Evolutionary conservation across 2,329 filamentous ascomycete genomes (phyloP).

Genomic region (Pestalotiopsis sp.): DNA sequence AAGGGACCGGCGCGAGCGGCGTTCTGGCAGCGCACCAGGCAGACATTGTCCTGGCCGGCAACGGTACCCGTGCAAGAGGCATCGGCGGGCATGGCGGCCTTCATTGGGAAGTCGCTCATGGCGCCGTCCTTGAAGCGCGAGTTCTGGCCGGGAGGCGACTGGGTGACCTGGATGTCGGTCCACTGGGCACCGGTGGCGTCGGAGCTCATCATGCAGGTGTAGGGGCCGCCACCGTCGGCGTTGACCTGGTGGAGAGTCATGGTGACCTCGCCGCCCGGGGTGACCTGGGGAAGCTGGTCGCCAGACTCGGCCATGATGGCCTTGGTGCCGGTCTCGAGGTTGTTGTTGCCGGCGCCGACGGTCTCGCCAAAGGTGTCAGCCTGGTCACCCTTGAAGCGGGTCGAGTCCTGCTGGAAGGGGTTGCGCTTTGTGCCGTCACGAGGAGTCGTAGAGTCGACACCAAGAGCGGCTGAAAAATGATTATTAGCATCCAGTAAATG

Average conservation of each 20-base stretch:
- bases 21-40: conserved; percentile 66
- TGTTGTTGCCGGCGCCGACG: conserved; percentile 56
- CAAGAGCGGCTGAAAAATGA: conserved; percentile 37
- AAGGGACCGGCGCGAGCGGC: conserved; percentile 62
- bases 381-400: conserved; percentile 58
- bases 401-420: conserved; percentile 67
- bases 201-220: conserved; percentile 64
- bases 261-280: conserved; percentile 54
- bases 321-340: conserved; percentile 56
- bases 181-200: conserved; percentile 59
- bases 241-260: conserved; percentile 72
- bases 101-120: conserved; percentile 51
- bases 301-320: conserved; percentile 61
- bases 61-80: conserved; percentile 62
- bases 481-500: conserved; percentile 2
- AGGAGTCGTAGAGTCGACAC: conserved; percentile 56
- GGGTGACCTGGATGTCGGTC: conserved; percentile 55
- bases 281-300: conserved; percentile 59
- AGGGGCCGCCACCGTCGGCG: conserved; percentile 66
- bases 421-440: conserved; percentile 61
- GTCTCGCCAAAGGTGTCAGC: conserved; percentile 61
- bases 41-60: conserved; percentile 60
- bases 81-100: conserved; percentile 55
- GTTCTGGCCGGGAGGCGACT: conserved; percentile 52
- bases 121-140: conserved; percentile 47